Conservation (phyloP, 2,329 filamentous ascomycete genomes). For the Paradendryphiella salina region DNA sequence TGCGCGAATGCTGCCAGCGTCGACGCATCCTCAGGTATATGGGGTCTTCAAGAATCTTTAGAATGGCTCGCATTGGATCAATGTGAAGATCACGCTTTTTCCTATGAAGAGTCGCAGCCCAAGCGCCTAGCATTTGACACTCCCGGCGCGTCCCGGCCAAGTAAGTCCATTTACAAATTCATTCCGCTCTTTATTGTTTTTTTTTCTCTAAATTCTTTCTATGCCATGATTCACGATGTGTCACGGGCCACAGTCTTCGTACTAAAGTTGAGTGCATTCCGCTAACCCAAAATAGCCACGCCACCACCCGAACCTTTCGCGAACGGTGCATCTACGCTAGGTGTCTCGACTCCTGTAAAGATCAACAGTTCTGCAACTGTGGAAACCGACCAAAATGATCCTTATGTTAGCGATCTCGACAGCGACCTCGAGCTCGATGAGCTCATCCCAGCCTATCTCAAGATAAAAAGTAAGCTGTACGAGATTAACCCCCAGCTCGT, state of each 20-base stretch:
- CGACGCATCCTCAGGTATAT: constrained; percentile 66
- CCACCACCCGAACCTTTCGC: constrained; percentile 6
- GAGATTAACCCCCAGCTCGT: constrained; percentile 60
- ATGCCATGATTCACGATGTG: not conserved
- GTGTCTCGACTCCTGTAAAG: not conserved
- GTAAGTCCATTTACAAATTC: constrained; percentile 21
- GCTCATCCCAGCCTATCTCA: constrained; percentile 72
- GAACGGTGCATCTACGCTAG: not conserved
- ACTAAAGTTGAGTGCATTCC: not conserved
- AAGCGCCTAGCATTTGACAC: constrained; percentile 24
- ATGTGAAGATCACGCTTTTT: constrained; percentile 67
- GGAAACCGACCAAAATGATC: constrained; percentile 33
- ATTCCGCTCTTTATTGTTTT: not conserved
- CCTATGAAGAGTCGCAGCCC: constrained; percentile 59
- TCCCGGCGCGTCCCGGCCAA: constrained; percentile 31
- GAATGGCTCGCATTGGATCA: constrained; percentile 89
- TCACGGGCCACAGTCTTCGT: not conserved
- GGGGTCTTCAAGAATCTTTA: constrained; percentile 84
- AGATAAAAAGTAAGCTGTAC: constrained; percentile 64
- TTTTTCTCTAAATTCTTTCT: too few species aligned
- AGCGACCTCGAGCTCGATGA: constrained; percentile 56
- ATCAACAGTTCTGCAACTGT: constrained; percentile 7
- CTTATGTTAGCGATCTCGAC: constrained; percentile 54
- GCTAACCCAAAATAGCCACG: constrained; percentile 10
- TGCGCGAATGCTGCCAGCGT: constrained; percentile 42